Conservation (phyloP, 305 asterid genomes). For the Plantago coronopus region DNA sequence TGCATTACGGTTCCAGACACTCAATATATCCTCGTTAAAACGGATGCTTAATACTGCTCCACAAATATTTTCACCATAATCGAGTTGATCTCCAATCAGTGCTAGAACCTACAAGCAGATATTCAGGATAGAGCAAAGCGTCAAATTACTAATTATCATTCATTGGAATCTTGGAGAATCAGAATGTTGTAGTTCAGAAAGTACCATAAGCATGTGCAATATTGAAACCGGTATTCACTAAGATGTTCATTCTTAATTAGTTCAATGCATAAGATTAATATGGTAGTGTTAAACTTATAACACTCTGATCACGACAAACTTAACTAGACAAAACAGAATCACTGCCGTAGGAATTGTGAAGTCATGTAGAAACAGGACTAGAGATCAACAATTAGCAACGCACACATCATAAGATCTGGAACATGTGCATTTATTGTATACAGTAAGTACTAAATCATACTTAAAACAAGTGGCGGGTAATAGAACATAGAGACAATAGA, state of each 20-base stretch:
- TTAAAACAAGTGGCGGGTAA: slow-evolving; percentile 1
- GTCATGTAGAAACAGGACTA: too few species aligned
- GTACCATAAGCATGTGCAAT: not conserved
- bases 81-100: slow-evolving; percentile 85
- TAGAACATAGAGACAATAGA: not conserved
- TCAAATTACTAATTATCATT: too few species aligned
- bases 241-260: too few species aligned
- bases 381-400: too few species aligned
- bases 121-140: not conserved
- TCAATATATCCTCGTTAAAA: slow-evolving; percentile 84
- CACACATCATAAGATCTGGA: too few species aligned
- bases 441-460: not conserved
- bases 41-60: slow-evolving; percentile 91
- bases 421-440: not conserved
- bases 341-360: too few species aligned
- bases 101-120: slow-evolving; percentile 65
- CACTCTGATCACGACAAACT: too few species aligned
- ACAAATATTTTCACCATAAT: slow-evolving; percentile 80
- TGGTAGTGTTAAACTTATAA: too few species aligned
- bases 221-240: too few species aligned
- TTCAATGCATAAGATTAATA: too few species aligned
- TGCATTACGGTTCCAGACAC: slow-evolving; percentile 94
- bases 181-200: not conserved
- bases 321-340: too few species aligned
- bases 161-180: too few species aligned